phyloP scores from a whole-genome alignment of 129 eudicot genomes.

The Pseudognaphalium luteoalbum region DNA sequence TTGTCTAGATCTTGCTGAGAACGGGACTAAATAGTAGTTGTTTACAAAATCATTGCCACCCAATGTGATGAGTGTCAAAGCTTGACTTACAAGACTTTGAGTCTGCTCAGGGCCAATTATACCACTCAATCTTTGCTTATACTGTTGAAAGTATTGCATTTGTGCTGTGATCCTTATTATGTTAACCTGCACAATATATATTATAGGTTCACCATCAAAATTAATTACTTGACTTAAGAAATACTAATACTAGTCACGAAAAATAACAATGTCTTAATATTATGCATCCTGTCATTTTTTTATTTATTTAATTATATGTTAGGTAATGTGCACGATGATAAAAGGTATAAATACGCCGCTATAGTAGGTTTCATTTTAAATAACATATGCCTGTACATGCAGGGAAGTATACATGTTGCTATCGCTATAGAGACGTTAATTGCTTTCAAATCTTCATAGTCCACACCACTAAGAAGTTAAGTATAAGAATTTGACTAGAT shows the following conservation, averaged over 20 bases:
- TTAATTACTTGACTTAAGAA: not conserved
- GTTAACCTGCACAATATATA: conserved; percentile 45
- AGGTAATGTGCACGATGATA: not conserved
- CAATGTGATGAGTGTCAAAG: conserved; percentile 57
- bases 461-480: not conserved
- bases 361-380: not conserved
- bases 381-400: not conserved
- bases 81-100: conserved; percentile 42
- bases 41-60: conserved; percentile 89
- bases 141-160: conserved; percentile 52
- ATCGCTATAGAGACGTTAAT: too few species aligned
- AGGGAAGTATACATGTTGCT: not conserved
- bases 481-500: too few species aligned
- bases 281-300: not conserved
- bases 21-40: conserved; percentile 66
- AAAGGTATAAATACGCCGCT: not conserved
- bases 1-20: conserved; percentile 56
- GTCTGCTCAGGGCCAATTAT: conserved; percentile 53
- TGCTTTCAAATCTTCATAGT: not conserved
- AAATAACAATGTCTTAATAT: not conserved
- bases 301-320: too few species aligned
- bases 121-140: conserved; percentile 51
- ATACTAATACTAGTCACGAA: not conserved
- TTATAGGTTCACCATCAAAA: not conserved
- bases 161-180: conserved; percentile 53